Base-by-base conservation (phyloP, 2,329 filamentous ascomycete genomes). In the Phoma herbarum region DNA sequence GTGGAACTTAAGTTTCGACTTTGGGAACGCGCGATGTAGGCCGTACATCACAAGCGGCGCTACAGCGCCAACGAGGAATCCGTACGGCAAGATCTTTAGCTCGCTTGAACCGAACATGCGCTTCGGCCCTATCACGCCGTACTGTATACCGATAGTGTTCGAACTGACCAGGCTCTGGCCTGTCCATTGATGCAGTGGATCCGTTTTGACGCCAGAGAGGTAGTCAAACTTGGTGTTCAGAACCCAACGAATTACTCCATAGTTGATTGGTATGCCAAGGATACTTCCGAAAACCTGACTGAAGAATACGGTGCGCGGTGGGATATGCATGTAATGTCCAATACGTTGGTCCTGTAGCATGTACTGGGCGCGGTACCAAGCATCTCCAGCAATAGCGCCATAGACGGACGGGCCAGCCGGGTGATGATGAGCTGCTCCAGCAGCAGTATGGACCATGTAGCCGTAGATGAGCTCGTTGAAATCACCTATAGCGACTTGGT, bases 291-390 rank as follows among this genome's bases (percentile, higher is more conserved):
- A 85, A 4, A 88, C 78, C 65, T 88, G 86, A 1, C 84, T 84
- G 69, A 87, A 85, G 75, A 88, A 88, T 6, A 87, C 82, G 0
- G 82, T 78, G 12, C 83, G 82, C 1, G 86, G 86, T 0, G 85
- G 84, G 0, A 88, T 79, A 52, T 88, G 85, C 82, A 86, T 86
- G 63, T 88, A 88, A 63, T 88, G 85, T 0, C 85, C 86, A n/a
- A 88, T 86, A 66, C 88, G 86, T 68, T 85, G 84, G 65, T 88
- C 86, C 64, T 88, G 85, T 0, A 88, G 76, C 78, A 86, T 85
- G 46, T 72, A 71, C 41, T 74, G 71, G 6, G 70, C 71, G 16
- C 71, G 64, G 33, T 73, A 72, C 86, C 86, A 88, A 2, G 85
- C 84, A 52, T 87, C 84, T 12, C 86, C 86, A 1, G 85, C 85